Evolutionary conservation across 768 basidiomycete genomes (phyloP), one percentile per base, ranked within the genome.

Genomic region (Tremella fuciformis): DNA sequence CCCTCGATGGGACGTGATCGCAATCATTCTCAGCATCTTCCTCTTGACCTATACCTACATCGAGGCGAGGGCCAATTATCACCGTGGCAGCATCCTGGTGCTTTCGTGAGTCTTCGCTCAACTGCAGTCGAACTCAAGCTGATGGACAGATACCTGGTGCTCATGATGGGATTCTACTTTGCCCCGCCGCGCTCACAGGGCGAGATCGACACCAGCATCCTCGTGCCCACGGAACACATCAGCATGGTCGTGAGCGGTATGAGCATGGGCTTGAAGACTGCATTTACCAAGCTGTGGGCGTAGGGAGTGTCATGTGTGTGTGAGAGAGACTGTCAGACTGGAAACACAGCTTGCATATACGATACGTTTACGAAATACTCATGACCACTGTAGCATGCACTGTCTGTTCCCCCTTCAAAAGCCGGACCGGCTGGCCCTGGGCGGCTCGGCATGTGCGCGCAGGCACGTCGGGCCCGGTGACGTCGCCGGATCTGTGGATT

Each of bases 11-110:
- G 96, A 99, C 73, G 91, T 92, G 50, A 85, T 98, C 66, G 88
- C 86, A 24, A 87, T 98, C 71, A 88, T 98, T 65, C 83, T 99
- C 46, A 90, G 92, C 0, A 92, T 99, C 80, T 99, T 98, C 82
- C 78, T 98, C 63, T 84, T 99, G 82, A 98, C 96, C 0, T 99
- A 99, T 77, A 94, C 92, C 3, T 98, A 96, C 75, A 96, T 98
- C 69, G 96, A 99, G 78, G 92, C 92, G n/a, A 91, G 88, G 80
- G 89, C 88, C 67, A 98, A 98, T 78, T 99, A 99, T 76, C 91
- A 97, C 74, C 85, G 96, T 66, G 96, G 96, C 48, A 91, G 89
- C 66, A 96, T 96, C 59, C 84, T 99, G 47, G 87, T 97, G 55
- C 81, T 98, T 50, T 92, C 92, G 90, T 93, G 59, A 62, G 76